These are phyloP conservation scores for Trichoderma asperelloides DNA, from an alignment of 495 filamentous ascomycete species.

Conservation along the genomic window DNA sequence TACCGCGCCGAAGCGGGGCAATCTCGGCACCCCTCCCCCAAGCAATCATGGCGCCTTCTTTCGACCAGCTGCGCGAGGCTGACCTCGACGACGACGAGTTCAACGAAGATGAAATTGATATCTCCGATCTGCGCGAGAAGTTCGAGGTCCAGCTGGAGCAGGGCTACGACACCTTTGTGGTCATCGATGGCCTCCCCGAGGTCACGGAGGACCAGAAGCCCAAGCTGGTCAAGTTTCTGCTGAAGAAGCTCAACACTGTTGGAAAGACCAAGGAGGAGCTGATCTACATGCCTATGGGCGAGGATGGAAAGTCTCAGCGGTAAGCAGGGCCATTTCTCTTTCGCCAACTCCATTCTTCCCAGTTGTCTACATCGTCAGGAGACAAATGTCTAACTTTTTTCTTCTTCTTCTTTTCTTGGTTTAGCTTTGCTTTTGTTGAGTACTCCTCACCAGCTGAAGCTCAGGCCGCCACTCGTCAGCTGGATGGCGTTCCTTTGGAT, in stretches of 20 bases:
- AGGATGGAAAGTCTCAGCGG: slow-evolving; percentile 74
- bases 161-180: slow-evolving; percentile 89
- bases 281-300: slow-evolving; percentile 86
- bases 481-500: slow-evolving; percentile 78
- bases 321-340: slow-evolving; percentile 25
- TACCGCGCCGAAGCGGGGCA: slow-evolving; percentile 8
- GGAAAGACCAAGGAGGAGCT: slow-evolving; percentile 78
- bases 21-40: slow-evolving; percentile 15
- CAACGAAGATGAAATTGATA: slow-evolving; percentile 88
- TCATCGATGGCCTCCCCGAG: slow-evolving; percentile 84
- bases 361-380: not conserved
- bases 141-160: slow-evolving; percentile 94
- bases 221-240: slow-evolving; percentile 87
- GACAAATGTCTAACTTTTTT: not conserved
- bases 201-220: slow-evolving; percentile 76
- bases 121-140: slow-evolving; percentile 84
- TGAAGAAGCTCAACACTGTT: slow-evolving; percentile 78
- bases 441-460: slow-evolving; percentile 90
- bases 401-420: not conserved
- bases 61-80: slow-evolving; percentile 51
- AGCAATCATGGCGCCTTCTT: slow-evolving; percentile 48
- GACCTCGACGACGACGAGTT: slow-evolving; percentile 81
- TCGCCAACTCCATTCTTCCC: not conserved
- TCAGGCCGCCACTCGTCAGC: slow-evolving; percentile 71
- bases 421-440: slow-evolving; percentile 88